Base-by-base conservation (phyloP, 2,329 filamentous ascomycete genomes). In the Penicillium sp. region DNA sequence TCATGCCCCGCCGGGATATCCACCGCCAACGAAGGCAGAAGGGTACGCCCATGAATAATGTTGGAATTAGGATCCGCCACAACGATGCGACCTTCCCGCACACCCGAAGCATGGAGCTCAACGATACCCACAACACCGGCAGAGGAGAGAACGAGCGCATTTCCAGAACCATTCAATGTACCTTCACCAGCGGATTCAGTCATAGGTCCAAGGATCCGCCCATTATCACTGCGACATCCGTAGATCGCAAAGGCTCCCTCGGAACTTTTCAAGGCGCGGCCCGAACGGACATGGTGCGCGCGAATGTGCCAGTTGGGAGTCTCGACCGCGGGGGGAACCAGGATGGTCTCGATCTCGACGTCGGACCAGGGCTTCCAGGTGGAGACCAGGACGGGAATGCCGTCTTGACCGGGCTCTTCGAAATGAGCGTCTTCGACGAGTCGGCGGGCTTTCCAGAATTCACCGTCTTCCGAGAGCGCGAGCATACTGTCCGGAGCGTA, bases 401-500 rank as follows among this genome's bases (percentile, higher is more conserved):
- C 48, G 37, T 51, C 57, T 18, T 67, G 73, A 13, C 76, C 76
- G 12, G 78, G 74, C 11, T 75, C 69, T 57, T 85, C 78, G 47
- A 90, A 77, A 1, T 73, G 73, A 0, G 83, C 79, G 56, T 85
- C 80, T 39, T 82, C 74, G n/a, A 80, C 84, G 25, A 83, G 72
- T 32, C 85, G 73, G n/a, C 86, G 76, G 48, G 86, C 81, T 66
- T 88, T 87, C 87, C 87, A 91, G 54, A 83, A 81, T 66, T 90
- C 86, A 33, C 86, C 83, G 64, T 90, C 86, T 57, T 89, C 85
- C 1, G 85, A 89, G 2, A 91, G 70, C 1, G 86, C 86, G 2
- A 91, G 77, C 58, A 88, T 84, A 4, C 83, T 87, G 47, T 88
- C 86, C 1, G 88, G 79, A 0, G 86, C 84, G 62, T 84, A 87